Percentiles rank a stretch among this genome's conserved stretches.
phyloP scores from a whole-genome alignment of 108 stramenopile genomes.

The Fragilariopsis cylindrus region DNA sequence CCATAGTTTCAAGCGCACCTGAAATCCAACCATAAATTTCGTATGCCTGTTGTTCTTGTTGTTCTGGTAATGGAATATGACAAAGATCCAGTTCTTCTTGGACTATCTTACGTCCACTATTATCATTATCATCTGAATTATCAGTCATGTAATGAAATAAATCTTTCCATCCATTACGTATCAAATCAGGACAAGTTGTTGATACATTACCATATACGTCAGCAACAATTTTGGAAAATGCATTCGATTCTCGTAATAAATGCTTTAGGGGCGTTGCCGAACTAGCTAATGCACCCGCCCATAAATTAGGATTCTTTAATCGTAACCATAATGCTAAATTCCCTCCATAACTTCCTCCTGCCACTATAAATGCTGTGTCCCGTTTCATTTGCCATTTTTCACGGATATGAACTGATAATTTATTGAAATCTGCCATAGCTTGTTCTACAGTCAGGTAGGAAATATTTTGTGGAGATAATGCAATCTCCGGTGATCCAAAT shows the following conservation, averaged over 20 bases:
- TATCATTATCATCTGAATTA: background rate
- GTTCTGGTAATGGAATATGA: background rate
- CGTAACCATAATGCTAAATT: constrained; percentile 80
- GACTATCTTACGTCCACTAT: constrained; percentile 15
- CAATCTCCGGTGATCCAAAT: constrained; percentile 10
- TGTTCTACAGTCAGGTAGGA: constrained; percentile 46
- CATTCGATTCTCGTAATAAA: constrained; percentile 41
- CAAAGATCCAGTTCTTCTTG: constrained; percentile 25
- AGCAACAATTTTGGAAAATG: constrained; percentile 33
- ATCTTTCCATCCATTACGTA: constrained; percentile 38
- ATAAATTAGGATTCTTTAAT: constrained; percentile 74
- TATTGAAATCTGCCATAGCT: constrained; percentile 75
- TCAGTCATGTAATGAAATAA: constrained; percentile 14
- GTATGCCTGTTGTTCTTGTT: constrained; percentile 9
- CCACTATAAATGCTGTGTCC: constrained; percentile 42
- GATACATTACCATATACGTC: constrained; percentile 39
- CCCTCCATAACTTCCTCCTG: constrained; percentile 82
- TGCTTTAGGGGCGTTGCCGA: constrained; percentile 65
- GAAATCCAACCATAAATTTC: constrained; percentile 33
- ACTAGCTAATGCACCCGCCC: constrained; percentile 67
- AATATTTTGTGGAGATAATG: constrained; percentile 28
- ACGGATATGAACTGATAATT: constrained; percentile 41
- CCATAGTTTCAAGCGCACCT: constrained; percentile 41
- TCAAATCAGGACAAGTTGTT: constrained; percentile 22
- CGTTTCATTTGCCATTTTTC: constrained; percentile 22